Base-by-base conservation (phyloP, 129 eudicot species). In the Deinandra increscens region DNA sequence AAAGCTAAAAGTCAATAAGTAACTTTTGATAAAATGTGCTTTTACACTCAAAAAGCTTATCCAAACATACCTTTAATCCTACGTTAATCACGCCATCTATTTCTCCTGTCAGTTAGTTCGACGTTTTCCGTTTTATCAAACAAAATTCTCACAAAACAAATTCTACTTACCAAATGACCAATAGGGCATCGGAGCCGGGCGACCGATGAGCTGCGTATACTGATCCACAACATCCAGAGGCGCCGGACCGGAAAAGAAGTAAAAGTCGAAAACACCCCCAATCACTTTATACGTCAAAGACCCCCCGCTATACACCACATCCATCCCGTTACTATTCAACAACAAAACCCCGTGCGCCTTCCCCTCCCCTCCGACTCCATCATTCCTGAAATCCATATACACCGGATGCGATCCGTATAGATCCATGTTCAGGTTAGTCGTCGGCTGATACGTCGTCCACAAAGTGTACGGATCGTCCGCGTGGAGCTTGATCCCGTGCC, bases 181-280 rank as follows among this genome's bases (percentile, higher is more conserved):
- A 78, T 89, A 94, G 19, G 99, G 99, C 99, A 94, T 94, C 14
- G 99, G 91, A 22, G 99, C 97, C 7, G 99, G 99, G 8, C 99
- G 81, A 6, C 99, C 99, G 46, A 94, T 76, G 37, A 94, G 78
- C 67, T 74, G 81, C 10, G 99, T 94, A 59, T 94, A 94, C 87
- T 94, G 96, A 76, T 94, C 96, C 6, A 89, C 91, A 41, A 94
- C 97, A 5, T 64, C 87, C 42, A 94, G 83, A 4, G 99, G 99
- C 0, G 88, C 41, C 7, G 91, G 86, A 9, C 99, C 99, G 0
- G 91, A 74, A 42, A 94, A 89, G 86, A 89, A 94, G 91, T 89
- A 89, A 85, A 94, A 79, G 79, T 94, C 99, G 5, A 89, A 81
- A 80, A 94, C 75, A 79, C 99, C 99, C 75, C 99, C 99, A 68